Conservation (phyloP, 352 stramenopile species). For the Achlya hypogyna region DNA sequence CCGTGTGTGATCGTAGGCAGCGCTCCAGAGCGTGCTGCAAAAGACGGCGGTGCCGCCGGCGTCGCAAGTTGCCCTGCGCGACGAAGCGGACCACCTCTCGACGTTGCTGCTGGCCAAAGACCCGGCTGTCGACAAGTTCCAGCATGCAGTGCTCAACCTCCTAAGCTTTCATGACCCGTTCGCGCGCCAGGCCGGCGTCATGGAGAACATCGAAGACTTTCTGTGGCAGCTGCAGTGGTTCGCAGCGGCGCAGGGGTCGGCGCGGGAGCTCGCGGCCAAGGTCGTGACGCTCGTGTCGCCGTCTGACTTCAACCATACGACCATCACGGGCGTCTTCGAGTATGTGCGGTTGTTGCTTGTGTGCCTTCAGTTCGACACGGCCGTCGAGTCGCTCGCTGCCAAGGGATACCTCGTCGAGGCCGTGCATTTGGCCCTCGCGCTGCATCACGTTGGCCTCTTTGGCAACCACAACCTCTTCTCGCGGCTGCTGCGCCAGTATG, state of each 20-base stretch:
- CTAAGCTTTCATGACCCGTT: slow-evolving; percentile 72
- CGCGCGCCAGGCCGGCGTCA: slow-evolving; percentile 56
- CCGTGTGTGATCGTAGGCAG: not conserved
- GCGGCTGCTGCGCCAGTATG: slow-evolving; percentile 73
- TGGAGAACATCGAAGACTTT: slow-evolving; percentile 80
- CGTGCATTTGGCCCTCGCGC: slow-evolving; percentile 67
- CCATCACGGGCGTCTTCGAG: slow-evolving; percentile 32
- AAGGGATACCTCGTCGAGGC: slow-evolving; percentile 72
- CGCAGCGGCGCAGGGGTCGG: slow-evolving; percentile 26
- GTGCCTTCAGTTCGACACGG: slow-evolving; percentile 70
- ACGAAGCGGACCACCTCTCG: not conserved
- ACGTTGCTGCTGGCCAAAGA: not conserved
- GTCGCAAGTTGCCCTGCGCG: not conserved
- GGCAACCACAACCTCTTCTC: slow-evolving; percentile 56
- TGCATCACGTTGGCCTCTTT: slow-evolving; percentile 70
- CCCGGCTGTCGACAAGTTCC: not conserved
- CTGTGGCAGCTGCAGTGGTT: slow-evolving; percentile 80
- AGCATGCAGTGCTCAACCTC: slow-evolving; percentile 68
- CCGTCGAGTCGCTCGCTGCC: slow-evolving; percentile 67
- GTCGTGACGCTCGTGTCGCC: slow-evolving; percentile 1
- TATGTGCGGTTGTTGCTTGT: slow-evolving; percentile 78
- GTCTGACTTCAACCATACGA: slow-evolving; percentile 16
- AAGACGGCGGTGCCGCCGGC: not conserved
- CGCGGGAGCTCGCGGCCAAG: not conserved
- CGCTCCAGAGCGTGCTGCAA: not conserved